A percentile compares a stretch with the other conserved stretches of the same genome.
These are phyloP conservation scores for Monosporascus sp. DNA, from an alignment of 2,329 filamentous ascomycete genomes.

Conservation along the genomic window DNA sequence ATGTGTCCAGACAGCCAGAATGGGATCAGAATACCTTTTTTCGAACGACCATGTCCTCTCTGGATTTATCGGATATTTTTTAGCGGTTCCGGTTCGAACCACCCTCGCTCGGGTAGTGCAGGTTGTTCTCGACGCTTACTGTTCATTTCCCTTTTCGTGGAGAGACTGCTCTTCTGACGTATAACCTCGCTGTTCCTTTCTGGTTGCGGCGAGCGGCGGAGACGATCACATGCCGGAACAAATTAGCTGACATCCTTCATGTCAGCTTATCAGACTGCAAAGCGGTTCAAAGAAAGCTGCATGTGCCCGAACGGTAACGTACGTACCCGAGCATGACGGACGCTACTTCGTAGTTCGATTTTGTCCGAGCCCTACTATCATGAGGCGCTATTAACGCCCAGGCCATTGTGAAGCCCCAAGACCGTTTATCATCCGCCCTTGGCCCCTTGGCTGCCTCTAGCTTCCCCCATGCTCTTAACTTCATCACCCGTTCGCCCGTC, in stretches of 20 bases:
- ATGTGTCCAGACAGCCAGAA: not conserved
- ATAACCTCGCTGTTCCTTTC: not conserved
- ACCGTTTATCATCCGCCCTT: not conserved
- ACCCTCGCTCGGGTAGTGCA: too few species aligned
- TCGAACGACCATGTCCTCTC: too few species aligned
- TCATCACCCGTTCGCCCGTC: not conserved
- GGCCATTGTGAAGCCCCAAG: constrained; percentile 7
- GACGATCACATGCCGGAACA: not conserved
- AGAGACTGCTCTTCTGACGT: too few species aligned
- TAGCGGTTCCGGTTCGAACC: too few species aligned
- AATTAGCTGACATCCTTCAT: not conserved
- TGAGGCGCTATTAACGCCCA: not conserved
- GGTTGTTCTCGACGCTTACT: too few species aligned
- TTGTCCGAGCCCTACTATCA: not conserved
- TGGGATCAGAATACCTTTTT: not conserved
- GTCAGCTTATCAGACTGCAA: not conserved
- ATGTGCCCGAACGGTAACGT: not conserved
- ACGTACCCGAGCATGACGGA: not conserved
- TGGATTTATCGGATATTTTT: too few species aligned
- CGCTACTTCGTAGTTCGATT: not conserved
- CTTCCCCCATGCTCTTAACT: not conserved
- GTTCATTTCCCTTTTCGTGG: too few species aligned
- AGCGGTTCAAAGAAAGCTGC: not conserved
- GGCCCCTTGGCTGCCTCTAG: not conserved
- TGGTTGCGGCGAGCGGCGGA: not conserved